Evolutionary conservation across 225 moss, liverwort and hornwort genomes (phyloP), one percentile per base, ranked within the genome.

Genomic region (Pleurozium schreberi): DNA sequence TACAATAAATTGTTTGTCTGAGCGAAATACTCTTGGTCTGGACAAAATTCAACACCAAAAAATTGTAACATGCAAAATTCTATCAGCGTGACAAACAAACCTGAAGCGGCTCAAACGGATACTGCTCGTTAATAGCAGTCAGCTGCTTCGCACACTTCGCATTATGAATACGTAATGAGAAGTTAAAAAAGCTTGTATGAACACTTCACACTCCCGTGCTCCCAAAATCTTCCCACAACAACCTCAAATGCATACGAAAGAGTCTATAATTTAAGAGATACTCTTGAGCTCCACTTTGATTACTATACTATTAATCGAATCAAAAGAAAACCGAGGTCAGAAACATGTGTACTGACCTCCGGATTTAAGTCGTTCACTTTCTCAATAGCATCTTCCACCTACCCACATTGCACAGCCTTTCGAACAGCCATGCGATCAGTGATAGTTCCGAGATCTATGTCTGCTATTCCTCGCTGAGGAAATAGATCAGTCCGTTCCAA

Each of bases 371-470:
- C 97, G 88, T 96, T 96, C 87, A 98, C 97, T 94, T 96, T 98
- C 91, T 98, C 97, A 90, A 98, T 98, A 49, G 97, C 96, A 92
- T 98, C 97, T 91, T 98, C 96, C 69, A 98, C 97, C 81, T 98
- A 95, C 82, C 97, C 97, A 91, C 96, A 98, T 85, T 98, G 96
- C 63, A 98, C 97, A 70, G 96, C 97, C 88, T 98, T 98, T 58
- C 97, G 93, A 81, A 98, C 97, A 42, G 96, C 97, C 97, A 98
- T 98, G 93, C 96, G 94, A 92, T 98, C 97, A 66, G 97, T 98
- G 83, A 98, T 98, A 57, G 97, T 98, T 65, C 94, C 96, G 66
- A 98, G 94, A 91, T 98, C 97, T 93, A 96, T 94, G 91, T 98
- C 97, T 95, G 97, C 97, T 98, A 94, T 96, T 94, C 89, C 67